Evolutionary conservation across 164 flowering plant species (phyloP), one percentile per base, ranked within the genome.

Genomic region (Platanus orientalis): DNA sequence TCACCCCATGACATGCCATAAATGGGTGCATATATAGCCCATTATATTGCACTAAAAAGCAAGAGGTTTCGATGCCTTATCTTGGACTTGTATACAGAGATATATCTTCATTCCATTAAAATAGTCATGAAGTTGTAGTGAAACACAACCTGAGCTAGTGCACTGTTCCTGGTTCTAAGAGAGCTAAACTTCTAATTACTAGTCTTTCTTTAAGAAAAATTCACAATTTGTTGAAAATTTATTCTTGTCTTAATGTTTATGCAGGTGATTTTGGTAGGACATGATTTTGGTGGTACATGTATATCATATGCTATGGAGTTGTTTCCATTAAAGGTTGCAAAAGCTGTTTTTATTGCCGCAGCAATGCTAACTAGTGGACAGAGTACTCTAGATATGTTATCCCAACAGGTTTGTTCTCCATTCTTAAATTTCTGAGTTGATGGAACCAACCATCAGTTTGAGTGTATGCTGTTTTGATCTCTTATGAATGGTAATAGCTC

Each of bases 281-380:
- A 93, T 67, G 97, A 93, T 79, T 79, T 93, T 77, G 97, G 98
- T 52, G 98, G 97, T 58, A 82, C 92, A 32, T 93, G 98, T 62
- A 75, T 93, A 62, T 84, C 96, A 17, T 83, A 80, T 73, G 92
- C 83, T 19, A 88, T 90, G 97, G 98, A 92, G 79, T 60, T 79
- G 59, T 82, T 84, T 67, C 90, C 97, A 55, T 34, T 20, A 19
- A 93, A 83, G 67, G 71, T 90, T 36, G 80, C 96, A 26, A 93
- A 84, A 73, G 94, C 92, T 61, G 45, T 90, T 67, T 93, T 85
- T 70, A 36, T 93, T 69, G 92, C 97, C 44, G 96, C 92, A 42
- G 76, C 90, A 56, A 90, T 93, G 98, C 69, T 88, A 71, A 78
- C 69, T 7, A 80, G 60, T 68, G 96, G 94, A 52, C 90, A 88